These are phyloP conservation scores for Schizonepeta tenuifolia DNA, from an alignment of 257 asterid species.

Conservation along the genomic window DNA sequence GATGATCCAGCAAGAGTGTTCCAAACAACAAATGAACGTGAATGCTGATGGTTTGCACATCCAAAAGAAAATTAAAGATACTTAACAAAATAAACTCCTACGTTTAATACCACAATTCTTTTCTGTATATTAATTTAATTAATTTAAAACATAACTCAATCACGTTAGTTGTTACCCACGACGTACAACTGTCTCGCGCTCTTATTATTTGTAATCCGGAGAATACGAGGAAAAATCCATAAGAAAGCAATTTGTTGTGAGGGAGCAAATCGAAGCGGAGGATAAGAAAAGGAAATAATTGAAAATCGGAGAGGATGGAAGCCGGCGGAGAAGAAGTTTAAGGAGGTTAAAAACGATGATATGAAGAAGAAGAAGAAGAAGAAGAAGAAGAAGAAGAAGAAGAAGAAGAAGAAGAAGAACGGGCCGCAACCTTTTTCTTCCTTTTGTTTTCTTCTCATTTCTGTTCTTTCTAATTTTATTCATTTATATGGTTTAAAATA, in stretches of 20 bases:
- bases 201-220: too few relatives aligned
- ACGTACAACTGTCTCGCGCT: too few relatives aligned
- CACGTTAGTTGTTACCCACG: too few relatives aligned
- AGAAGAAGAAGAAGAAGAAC: constrained; percentile 31
- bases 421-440: constrained; percentile 34
- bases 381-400: too few relatives aligned
- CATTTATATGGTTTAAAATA: too few relatives aligned
- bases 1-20: too few relatives aligned
- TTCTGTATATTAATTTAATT: too few relatives aligned
- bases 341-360: too few relatives aligned
- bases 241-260: constrained; percentile 71
- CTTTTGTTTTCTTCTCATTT: not conserved
- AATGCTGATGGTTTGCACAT: not conserved
- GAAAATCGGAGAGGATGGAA: constrained; percentile 35
- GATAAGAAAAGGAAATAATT: constrained; percentile 54
- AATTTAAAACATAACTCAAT: too few relatives aligned
- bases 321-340: constrained; percentile 35
- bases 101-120: not conserved
- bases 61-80: not conserved
- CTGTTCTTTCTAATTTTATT: not conserved
- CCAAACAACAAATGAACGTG: not conserved
- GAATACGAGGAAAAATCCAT: too few relatives aligned
- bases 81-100: not conserved
- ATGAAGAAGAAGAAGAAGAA: too few relatives aligned
- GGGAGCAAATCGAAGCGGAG: constrained; percentile 55